Base-by-base conservation (phyloP, 169 alveolate species). In the Plasmodium fragile region DNA sequence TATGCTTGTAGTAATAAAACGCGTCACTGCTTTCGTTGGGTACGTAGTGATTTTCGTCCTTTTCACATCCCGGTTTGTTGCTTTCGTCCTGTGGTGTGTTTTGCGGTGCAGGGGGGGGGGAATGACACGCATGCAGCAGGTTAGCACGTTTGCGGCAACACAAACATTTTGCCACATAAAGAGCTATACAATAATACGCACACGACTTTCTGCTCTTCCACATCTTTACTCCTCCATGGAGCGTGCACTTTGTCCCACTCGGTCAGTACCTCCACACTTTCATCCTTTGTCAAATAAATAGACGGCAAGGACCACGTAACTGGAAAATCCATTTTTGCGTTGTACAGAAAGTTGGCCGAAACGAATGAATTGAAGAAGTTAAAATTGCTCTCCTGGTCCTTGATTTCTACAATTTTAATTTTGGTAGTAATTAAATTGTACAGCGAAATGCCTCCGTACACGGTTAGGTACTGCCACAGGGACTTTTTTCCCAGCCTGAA, bases 21-120 rank as follows among this genome's bases (percentile, higher is more conserved):
- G 71, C 94, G 49, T 89, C 94, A 89, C 89, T 45, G 71, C 32
- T 89, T 78, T 89, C 94, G 72, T 89, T 89, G 16, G 94, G 94
- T 4, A 89, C 75, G 36, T 78, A 89, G 13, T 5, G 28, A 28
- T 77, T 89, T 89, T 77, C 75, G 36, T 89, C 90, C 75, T 77
- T 89, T 28, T 89, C 94, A 11, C 71, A 59, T 22, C 39, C 45
- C 0, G 22, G 45, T 78, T 78, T 77, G 22, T 34, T 89, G 52
- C 70, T 89, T 3, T 77, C 94, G 52, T 89, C 94, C 94, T 89
- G 53, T 4, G 39, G 16, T 77, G 36, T 22, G n/a, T 4, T n/a
- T n/a, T n/a, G n/a, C n/a, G n/a, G n/a, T n/a, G n/a, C n/a, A n/a
- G 34, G 5, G 30, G 32, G 28, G 34, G 70, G 28, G 34, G 83